A percentile compares a stretch with the other conserved stretches of the same genome.
Evolutionary conservation across 164 flowering plant species (phyloP).

Genomic region (Cinnamomum chago): DNA sequence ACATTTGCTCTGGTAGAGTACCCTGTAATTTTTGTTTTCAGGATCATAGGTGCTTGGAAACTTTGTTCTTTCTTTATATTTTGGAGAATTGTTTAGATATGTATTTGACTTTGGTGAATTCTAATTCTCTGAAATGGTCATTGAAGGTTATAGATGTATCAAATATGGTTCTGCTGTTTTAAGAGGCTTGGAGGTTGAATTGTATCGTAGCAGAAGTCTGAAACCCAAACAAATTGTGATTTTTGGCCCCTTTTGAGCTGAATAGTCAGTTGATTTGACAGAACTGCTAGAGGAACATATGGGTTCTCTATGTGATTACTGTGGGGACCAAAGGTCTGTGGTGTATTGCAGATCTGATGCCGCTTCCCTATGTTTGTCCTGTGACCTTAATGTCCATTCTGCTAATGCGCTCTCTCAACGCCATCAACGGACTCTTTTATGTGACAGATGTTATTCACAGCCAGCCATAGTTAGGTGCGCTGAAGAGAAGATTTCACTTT

Average conservation of each 20-base stretch:
- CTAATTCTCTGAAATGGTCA: not conserved
- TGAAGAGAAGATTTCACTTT: constrained; percentile 70
- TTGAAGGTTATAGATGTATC: not conserved
- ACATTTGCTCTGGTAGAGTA: no score
- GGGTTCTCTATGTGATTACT: constrained; percentile 84
- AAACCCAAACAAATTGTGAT: not conserved
- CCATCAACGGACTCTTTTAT: constrained; percentile 76
- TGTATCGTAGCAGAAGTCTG: constrained; percentile 6
- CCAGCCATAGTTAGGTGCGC: constrained; percentile 74
- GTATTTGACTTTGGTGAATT: not conserved
- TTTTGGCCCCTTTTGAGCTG: not conserved
- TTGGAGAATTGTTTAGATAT: not conserved
- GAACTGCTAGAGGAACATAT: constrained; percentile 26
- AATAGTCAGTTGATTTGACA: not conserved
- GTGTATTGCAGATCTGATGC: constrained; percentile 89
- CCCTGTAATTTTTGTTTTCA: not conserved
- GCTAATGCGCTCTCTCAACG: constrained; percentile 89
- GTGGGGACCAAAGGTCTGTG: constrained; percentile 78
- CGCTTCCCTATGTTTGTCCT: constrained; percentile 87
- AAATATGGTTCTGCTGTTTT: not conserved
- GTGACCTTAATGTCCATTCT: constrained; percentile 88
- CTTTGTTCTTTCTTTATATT: not conserved
- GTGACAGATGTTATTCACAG: constrained; percentile 81
- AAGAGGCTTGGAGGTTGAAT: not conserved
- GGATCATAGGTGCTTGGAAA: not conserved